Conservation (phyloP, 2,329 filamentous ascomycete species). For the Botrytis hyacinthi region DNA sequence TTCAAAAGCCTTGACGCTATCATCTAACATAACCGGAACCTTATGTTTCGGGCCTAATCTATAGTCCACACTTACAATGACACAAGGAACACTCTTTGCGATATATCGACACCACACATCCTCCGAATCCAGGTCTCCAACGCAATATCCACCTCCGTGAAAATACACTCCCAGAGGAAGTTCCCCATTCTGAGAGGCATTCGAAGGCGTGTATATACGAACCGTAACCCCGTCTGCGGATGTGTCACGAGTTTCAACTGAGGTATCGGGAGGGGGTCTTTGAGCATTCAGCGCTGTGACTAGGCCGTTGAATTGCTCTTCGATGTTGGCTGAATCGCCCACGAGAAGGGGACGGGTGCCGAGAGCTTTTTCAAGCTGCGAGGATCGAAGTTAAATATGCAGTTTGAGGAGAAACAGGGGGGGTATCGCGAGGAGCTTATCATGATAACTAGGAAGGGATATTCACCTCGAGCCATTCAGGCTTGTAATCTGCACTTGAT, state of each 20-base stretch:
- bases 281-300: slow-evolving; percentile 23
- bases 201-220: slow-evolving; percentile 32
- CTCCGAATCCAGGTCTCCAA: slow-evolving; percentile 62
- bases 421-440: neutral
- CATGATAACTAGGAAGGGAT: neutral
- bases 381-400: slow-evolving; percentile 1
- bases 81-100: slow-evolving; percentile 48
- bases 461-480: slow-evolving; percentile 32
- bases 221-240: slow-evolving; percentile 27
- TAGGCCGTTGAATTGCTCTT: slow-evolving; percentile 25
- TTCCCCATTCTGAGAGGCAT: neutral
- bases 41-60: slow-evolving; percentile 40
- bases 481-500: slow-evolving; percentile 26
- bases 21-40: slow-evolving; percentile 13
- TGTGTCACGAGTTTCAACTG: slow-evolving; percentile 22
- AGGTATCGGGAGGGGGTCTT: slow-evolving; percentile 25
- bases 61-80: slow-evolving; percentile 57
- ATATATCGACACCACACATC: slow-evolving; percentile 56
- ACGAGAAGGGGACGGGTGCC: slow-evolving; percentile 26
- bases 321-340: slow-evolving; percentile 25
- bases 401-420: too few species aligned
- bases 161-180: slow-evolving; percentile 53
- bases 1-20: slow-evolving; percentile 1
- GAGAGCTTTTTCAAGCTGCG: slow-evolving; percentile 29
- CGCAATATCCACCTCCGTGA: slow-evolving; percentile 59